Percentiles rank a stretch among this genome's conserved stretches.
Evolutionary conservation across 179 eudicot species (phyloP).

Genomic region (Beta lomatogona): DNA sequence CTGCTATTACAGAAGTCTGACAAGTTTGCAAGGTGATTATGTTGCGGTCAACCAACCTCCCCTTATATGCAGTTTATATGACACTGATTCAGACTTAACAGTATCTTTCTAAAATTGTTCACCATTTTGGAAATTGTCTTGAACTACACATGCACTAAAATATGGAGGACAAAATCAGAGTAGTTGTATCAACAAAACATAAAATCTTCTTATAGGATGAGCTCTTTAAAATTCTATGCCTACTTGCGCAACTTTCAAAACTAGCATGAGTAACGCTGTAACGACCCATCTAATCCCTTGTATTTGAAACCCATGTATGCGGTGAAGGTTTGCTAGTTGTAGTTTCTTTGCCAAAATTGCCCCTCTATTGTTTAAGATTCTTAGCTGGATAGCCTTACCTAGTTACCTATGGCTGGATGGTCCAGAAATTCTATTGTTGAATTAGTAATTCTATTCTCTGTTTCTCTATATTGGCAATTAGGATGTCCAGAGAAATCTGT

Average conservation of each 20-base stretch:
- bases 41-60: neutral
- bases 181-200: neutral
- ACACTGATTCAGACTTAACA: neutral
- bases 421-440: neutral
- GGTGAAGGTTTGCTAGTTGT: neutral
- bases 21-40: constrained; percentile 12
- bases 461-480: no score
- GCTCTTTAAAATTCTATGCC: neutral
- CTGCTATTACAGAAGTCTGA: constrained; percentile 7
- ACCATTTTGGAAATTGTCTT: neutral
- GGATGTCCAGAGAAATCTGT: no score
- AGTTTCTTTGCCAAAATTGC: neutral
- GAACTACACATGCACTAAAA: neutral
- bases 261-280: neutral
- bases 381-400: neutral
- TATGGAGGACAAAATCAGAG: neutral
- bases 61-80: neutral
- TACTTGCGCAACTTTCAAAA: neutral
- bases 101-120: neutral
- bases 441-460: neutral
- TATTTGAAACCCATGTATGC: neutral
- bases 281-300: neutral
- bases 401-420: neutral
- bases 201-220: neutral
- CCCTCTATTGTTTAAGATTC: no score